phyloP scores from a whole-genome alignment of 768 basidiomycete genomes.

The Sporobolomyces roseus region DNA sequence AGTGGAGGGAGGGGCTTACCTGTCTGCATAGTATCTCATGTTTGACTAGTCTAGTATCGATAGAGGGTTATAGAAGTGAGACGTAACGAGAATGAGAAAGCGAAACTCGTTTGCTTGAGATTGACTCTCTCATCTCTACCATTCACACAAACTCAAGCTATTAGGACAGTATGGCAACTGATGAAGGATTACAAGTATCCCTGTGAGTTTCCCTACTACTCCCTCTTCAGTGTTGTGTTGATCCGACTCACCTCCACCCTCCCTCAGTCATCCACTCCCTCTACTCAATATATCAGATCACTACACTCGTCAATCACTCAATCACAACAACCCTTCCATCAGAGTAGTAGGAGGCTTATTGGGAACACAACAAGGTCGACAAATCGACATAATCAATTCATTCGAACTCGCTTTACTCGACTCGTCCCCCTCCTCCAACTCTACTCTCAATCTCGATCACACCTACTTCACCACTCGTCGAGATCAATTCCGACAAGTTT shows the following conservation, averaged over 20 bases:
- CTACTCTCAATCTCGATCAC: slow-evolving; percentile 63
- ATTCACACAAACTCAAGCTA: neutral
- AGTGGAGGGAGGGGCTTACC: slow-evolving; percentile 20
- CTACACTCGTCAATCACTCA: slow-evolving; percentile 75
- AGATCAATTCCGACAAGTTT: slow-evolving; percentile 97
- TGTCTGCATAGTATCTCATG: slow-evolving; percentile 39
- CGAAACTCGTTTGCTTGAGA: neutral
- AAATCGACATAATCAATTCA: slow-evolving; percentile 94
- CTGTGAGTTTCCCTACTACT: slow-evolving; percentile 10
- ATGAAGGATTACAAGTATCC: slow-evolving; percentile 20
- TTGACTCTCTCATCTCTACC: neutral
- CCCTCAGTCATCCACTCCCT: slow-evolving; percentile 79
- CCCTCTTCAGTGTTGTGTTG: neutral
- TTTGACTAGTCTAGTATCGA: neutral
- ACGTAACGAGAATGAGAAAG: neutral
- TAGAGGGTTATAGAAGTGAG: neutral
- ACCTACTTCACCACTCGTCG: slow-evolving; percentile 74
- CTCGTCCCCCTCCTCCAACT: slow-evolving; percentile 49
- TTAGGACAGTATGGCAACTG: slow-evolving; percentile 5
- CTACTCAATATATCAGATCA: slow-evolving; percentile 97
- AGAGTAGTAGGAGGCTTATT: slow-evolving; percentile 82
- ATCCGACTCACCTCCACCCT: neutral
- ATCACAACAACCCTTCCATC: slow-evolving; percentile 55
- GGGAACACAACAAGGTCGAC: slow-evolving; percentile 87
- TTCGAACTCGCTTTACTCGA: slow-evolving; percentile 72